These are phyloP conservation scores for Candida schatavii DNA, from an alignment of 805 yeast genomes.

Conservation along the genomic window DNA sequence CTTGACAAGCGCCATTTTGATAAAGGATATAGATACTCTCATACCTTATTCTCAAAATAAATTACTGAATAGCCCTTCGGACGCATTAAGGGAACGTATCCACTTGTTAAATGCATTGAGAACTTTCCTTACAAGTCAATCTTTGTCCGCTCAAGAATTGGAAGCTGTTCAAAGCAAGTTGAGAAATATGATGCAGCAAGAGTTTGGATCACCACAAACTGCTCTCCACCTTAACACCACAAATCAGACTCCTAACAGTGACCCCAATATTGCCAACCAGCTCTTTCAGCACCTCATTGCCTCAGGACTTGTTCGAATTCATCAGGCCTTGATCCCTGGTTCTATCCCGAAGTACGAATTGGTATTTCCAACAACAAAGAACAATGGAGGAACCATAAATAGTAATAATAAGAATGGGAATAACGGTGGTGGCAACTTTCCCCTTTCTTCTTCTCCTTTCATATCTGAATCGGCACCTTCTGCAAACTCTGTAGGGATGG, in stretches of 20 bases:
- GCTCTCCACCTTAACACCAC: neutral
- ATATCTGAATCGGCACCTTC: neutral
- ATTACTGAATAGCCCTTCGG: constrained; percentile 28
- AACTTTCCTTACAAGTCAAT: constrained; percentile 35
- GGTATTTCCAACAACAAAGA: constrained; percentile 31
- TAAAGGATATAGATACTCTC: constrained; percentile 36
- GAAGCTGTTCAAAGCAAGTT: constrained; percentile 37
- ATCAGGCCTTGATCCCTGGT: constrained; percentile 40
- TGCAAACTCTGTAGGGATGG: neutral
- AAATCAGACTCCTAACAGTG: constrained; percentile 6
- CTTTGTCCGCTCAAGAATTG: constrained; percentile 33
- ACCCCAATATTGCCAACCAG: constrained; percentile 19
- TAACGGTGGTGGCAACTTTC: constrained; percentile 6
- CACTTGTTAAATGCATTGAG: constrained; percentile 45
- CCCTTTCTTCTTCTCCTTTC: neutral
- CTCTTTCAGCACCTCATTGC: constrained; percentile 33
- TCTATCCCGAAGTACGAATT: constrained; percentile 32
- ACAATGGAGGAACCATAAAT: constrained; percentile 11
- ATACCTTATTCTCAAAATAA: constrained; percentile 34
- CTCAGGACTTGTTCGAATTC: constrained; percentile 38
- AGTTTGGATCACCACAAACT: constrained; percentile 8
- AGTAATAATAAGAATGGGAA: neutral
- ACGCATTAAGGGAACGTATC: constrained; percentile 39
- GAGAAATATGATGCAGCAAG: constrained; percentile 35
- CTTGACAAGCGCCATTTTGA: constrained; percentile 21